Conservation (phyloP, 768 basidiomycete genomes). For the Mycena crocata region DNA sequence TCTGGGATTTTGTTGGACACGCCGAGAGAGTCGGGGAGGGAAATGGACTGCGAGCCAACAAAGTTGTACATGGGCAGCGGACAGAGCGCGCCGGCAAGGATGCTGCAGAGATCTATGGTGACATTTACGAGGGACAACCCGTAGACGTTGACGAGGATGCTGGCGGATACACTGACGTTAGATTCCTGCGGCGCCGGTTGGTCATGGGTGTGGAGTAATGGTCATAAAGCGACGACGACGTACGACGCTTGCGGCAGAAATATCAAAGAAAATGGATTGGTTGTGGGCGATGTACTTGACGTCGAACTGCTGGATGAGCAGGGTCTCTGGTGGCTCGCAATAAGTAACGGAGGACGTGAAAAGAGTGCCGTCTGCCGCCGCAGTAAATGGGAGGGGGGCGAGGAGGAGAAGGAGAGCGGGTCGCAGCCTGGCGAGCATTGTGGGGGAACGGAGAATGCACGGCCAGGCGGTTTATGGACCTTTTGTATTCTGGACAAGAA, state of each 20-base stretch:
- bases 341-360: conserved; percentile 90
- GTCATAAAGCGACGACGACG: conserved; percentile 45
- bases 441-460: background rate
- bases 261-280: conserved; percentile 83
- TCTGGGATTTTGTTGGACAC: conserved; percentile 71
- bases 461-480: background rate
- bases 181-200: conserved; percentile 68
- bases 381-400: conserved; percentile 1
- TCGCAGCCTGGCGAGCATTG: conserved; percentile 52
- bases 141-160: conserved; percentile 88
- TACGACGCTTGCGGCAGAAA: conserved; percentile 89
- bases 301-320: conserved; percentile 85
- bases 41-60: conserved; percentile 79
- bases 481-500: background rate
- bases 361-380: conserved; percentile 29
- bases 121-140: conserved; percentile 85
- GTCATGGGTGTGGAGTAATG: conserved; percentile 27
- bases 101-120: conserved; percentile 87
- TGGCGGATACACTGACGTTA: conserved; percentile 85
- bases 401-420: conserved; percentile 44
- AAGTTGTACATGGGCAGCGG: conserved; percentile 88
- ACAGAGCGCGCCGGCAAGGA: conserved; percentile 85
- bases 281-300: conserved; percentile 77
- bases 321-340: conserved; percentile 81
- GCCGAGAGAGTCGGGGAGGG: conserved; percentile 69